These are phyloP conservation scores for Calonectria multiphialidica DNA, from an alignment of 2,329 filamentous ascomycete species.

Conservation along the genomic window DNA sequence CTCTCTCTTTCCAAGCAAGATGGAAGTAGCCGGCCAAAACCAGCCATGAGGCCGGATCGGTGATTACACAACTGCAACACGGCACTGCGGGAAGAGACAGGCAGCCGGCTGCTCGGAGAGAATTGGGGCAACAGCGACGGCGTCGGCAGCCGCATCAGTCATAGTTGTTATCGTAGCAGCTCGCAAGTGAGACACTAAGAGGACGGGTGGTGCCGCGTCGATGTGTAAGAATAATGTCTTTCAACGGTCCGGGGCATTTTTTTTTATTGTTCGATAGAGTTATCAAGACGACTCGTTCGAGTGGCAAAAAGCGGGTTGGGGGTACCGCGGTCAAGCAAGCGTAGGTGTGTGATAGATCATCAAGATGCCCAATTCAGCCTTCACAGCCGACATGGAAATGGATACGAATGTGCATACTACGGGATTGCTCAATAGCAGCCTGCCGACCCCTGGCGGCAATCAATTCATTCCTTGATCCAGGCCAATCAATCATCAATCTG, in stretches of 20 bases:
- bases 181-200: conserved; percentile 20
- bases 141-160: not conserved
- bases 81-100: not conserved
- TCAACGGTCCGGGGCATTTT: conserved; percentile 5
- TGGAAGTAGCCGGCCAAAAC: not conserved
- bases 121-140: not conserved
- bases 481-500: conserved; percentile 7
- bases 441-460: not conserved
- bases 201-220: conserved; percentile 24
- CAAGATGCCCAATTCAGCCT: not conserved
- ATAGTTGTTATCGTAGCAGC: not conserved
- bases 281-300: not conserved
- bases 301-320: conserved; percentile 1
- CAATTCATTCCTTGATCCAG: not conserved
- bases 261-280: not conserved
- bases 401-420: not conserved
- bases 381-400: not conserved
- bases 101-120: not conserved
- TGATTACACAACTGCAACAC: not conserved
- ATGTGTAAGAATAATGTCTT: conserved; percentile 17
- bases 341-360: not conserved
- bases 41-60: not conserved
- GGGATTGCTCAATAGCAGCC: not conserved
- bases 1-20: conserved; percentile 4
- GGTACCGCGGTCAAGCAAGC: not conserved